Evolutionary conservation across 306 rosid genomes (phyloP), one percentile per base, ranked within the genome.

Genomic region (Cucumis cinereus): DNA sequence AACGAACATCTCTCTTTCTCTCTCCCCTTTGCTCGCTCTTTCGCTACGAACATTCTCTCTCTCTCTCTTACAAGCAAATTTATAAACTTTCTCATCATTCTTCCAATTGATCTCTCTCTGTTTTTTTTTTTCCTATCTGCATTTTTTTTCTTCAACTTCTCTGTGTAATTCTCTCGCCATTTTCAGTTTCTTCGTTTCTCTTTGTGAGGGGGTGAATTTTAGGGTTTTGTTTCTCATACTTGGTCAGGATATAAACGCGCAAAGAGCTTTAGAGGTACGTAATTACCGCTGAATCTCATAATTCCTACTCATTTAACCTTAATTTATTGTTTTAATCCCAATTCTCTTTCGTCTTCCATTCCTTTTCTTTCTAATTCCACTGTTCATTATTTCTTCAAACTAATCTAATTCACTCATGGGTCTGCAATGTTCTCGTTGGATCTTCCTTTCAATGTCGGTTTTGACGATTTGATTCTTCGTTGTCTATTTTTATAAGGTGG

Each of bases 261-360:
- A n/a, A 24, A 73, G 12, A 80, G 77, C 83, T 77, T 84, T 83
- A 13, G 84, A 86, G 93, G 93, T 89, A 85, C 79, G 87, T 77
- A 57, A 41, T 82, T 78, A 26, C 43, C 33, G 77, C n/a, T 73
- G 83, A 84, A 72, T 81, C 78, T 24, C 19, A 60, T 56, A 58
- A 24, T 79, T n/a, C 6, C 22, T 3, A 20, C 58, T 60, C 36
- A 30, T 47, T 71, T 36, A 55, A 28, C 79, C 86, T 82, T 59
- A 82, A 40, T 82, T 81, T 69, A 28, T 30, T 50, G 52, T 50
- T 23, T 49, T 60, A 67, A 79, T 88, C 81, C 80, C 77, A 22
- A 22, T 43, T 82, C 70, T 81, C 75, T 17, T 75, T 67, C 55
- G 16, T 78, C 13, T 35, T 75, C 30, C 47, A 12, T 53, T 72